Evolutionary conservation across 352 stramenopile species (phyloP).

Genomic region (Phytophthora ohioensis): DNA sequence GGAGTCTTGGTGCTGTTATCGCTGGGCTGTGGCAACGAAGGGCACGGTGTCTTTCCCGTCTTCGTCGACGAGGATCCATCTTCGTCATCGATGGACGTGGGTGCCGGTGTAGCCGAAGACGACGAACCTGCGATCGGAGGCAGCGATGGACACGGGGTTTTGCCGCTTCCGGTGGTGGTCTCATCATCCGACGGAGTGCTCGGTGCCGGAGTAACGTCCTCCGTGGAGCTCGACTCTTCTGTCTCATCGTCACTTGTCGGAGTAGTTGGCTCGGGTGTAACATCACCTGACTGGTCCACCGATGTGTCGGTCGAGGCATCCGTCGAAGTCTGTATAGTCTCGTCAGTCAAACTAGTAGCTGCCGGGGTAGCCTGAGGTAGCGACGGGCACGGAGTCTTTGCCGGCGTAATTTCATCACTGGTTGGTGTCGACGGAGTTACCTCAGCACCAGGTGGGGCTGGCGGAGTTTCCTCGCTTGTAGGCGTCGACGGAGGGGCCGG

Average conservation of each 20-base stretch:
- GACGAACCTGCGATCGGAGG: conserved; percentile 33
- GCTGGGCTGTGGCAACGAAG: conserved; percentile 30
- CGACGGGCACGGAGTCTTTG: conserved; percentile 29
- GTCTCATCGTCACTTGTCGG: conserved; percentile 26
- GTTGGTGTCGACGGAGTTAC: conserved; percentile 4
- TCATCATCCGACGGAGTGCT: conserved; percentile 21
- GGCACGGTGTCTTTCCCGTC: conserved; percentile 36
- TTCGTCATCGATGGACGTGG: conserved; percentile 33
- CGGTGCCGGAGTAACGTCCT: conserved; percentile 27
- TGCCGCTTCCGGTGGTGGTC: conserved; percentile 14
- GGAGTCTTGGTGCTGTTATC: conserved; percentile 27
- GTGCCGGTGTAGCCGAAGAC: conserved; percentile 38
- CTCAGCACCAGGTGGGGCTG: not conserved
- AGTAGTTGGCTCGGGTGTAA: conserved; percentile 24
- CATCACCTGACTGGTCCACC: conserved; percentile 4
- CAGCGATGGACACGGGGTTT: conserved; percentile 27
- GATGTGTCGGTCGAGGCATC: conserved; percentile 6
- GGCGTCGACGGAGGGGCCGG: conserved; percentile 6
- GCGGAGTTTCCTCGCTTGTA: not conserved
- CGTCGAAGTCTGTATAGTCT: conserved; percentile 14
- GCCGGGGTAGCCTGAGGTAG: conserved; percentile 26
- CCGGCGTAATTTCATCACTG: conserved; percentile 13
- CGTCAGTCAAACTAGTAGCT: conserved; percentile 14
- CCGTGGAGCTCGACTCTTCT: conserved; percentile 16
- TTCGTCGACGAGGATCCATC: conserved; percentile 27